Evolutionary conservation across 768 basidiomycete genomes (phyloP).

Genomic region (Daedaleopsis sinensis): DNA sequence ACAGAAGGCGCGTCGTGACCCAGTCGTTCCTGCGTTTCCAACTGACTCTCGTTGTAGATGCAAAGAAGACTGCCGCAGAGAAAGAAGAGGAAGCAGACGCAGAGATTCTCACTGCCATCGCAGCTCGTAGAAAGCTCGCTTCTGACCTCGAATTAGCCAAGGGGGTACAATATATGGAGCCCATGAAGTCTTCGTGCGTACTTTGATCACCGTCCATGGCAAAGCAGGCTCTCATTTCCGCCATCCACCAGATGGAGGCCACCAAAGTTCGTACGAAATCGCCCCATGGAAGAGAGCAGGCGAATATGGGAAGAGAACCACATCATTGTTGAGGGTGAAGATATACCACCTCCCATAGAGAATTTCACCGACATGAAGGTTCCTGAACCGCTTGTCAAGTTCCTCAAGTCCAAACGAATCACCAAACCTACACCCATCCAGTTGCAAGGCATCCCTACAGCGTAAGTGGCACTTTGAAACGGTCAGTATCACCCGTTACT

Average conservation of each 20-base stretch:
- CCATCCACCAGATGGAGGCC: conserved; percentile 77
- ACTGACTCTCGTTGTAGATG: conserved; percentile 51
- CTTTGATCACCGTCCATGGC: conserved; percentile 4
- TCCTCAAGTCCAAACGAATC: conserved; percentile 86
- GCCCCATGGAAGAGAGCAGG: conserved; percentile 68
- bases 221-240: background rate
- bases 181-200: conserved; percentile 77
- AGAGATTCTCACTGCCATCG: conserved; percentile 89
- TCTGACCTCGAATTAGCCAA: conserved; percentile 93
- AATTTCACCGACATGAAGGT: conserved; percentile 98
- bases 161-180: conserved; percentile 89
- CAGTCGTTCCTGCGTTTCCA: background rate
- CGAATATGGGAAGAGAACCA: conserved; percentile 88
- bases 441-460: conserved; percentile 94
- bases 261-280: conserved; percentile 78
- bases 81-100: conserved; percentile 88
- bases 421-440: conserved; percentile 92
- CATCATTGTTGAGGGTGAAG: conserved; percentile 93
- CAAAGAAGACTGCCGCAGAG: conserved; percentile 86
- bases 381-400: conserved; percentile 81
- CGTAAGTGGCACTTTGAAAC: conserved; percentile 51
- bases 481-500: background rate
- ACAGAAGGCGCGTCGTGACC: conserved; percentile 61
- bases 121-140: conserved; percentile 86
- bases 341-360: conserved; percentile 91